These are phyloP conservation scores for Aspergillus vadensis DNA, from an alignment of 2,329 filamentous ascomycete genomes.

Conservation along the genomic window DNA sequence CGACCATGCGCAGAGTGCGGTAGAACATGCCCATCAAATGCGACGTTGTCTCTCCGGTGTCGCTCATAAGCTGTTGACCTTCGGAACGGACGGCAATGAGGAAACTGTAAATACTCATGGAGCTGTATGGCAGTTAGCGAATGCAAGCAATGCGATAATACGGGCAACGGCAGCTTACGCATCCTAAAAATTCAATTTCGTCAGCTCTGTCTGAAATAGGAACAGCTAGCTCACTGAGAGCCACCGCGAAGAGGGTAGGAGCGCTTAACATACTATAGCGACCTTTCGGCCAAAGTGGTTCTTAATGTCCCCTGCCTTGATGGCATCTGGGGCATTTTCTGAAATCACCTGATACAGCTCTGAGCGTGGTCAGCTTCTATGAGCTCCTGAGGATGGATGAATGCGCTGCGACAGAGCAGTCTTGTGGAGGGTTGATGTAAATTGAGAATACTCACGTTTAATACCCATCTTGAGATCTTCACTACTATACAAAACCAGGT, in stretches of 20 bases:
- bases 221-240: slow-evolving; percentile 15
- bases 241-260: neutral
- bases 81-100: slow-evolving; percentile 96
- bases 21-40: slow-evolving; percentile 99
- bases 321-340: slow-evolving; percentile 89
- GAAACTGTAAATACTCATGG: slow-evolving; percentile 99
- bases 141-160: neutral
- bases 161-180: slow-evolving; percentile 46
- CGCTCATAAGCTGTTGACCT: slow-evolving; percentile 93
- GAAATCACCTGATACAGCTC: slow-evolving; percentile 79
- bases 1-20: slow-evolving; percentile 94
- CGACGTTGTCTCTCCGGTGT: slow-evolving; percentile 93
- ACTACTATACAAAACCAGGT: neutral
- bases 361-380: slow-evolving; percentile 27
- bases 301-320: slow-evolving; percentile 98
- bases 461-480: slow-evolving; percentile 49
- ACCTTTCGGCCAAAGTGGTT: slow-evolving; percentile 98
- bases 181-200: slow-evolving; percentile 50
- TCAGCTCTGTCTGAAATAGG: slow-evolving; percentile 1
- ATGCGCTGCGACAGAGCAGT: slow-evolving; percentile 54
- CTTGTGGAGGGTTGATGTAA: neutral
- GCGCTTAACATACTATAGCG: slow-evolving; percentile 71
- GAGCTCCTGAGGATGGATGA: slow-evolving; percentile 40
- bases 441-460: slow-evolving; percentile 45
- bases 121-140: slow-evolving; percentile 54